These are phyloP conservation scores for Myxozyma sirexii DNA, from an alignment of 805 yeast genomes.

Conservation along the genomic window DNA sequence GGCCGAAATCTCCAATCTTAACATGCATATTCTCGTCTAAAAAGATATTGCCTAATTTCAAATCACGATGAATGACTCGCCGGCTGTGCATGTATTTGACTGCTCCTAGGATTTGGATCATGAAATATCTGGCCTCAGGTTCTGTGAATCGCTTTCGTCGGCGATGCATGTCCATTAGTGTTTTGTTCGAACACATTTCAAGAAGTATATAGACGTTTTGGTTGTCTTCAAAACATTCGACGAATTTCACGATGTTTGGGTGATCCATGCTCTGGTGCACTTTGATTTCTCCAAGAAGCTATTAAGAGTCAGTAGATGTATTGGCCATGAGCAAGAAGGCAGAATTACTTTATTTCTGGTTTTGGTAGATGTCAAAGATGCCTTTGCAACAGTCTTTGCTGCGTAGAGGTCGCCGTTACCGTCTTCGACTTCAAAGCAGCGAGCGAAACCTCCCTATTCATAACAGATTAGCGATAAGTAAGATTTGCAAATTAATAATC, in stretches of 20 bases:
- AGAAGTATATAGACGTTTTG: conserved; percentile 88
- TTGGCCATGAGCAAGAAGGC: background rate
- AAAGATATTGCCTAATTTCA: conserved; percentile 93
- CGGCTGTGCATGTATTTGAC: conserved; percentile 88
- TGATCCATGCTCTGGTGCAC: conserved; percentile 90
- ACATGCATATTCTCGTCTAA: conserved; percentile 92
- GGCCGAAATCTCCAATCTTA: conserved; percentile 96
- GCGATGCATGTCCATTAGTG: conserved; percentile 88
- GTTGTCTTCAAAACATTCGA: conserved; percentile 97
- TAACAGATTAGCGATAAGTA: background rate
- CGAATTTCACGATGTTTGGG: conserved; percentile 85
- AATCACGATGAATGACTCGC: conserved; percentile 92
- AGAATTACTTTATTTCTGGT: conserved; percentile 58
- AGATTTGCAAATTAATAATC: background rate
- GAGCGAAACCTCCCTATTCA: conserved; percentile 85
- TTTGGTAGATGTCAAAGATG: conserved; percentile 86
- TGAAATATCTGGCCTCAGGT: conserved; percentile 86
- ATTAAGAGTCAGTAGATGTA: conserved; percentile 38
- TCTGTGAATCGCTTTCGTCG: conserved; percentile 83
- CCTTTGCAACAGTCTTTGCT: conserved; percentile 97
- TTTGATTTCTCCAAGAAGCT: conserved; percentile 88
- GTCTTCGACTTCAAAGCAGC: conserved; percentile 96
- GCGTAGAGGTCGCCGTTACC: conserved; percentile 85
- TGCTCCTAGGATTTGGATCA: conserved; percentile 94
- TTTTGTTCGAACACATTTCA: conserved; percentile 93